phyloP scores from a whole-genome alignment of 2,329 filamentous ascomycete genomes.

The Lecanicillium sp. region DNA sequence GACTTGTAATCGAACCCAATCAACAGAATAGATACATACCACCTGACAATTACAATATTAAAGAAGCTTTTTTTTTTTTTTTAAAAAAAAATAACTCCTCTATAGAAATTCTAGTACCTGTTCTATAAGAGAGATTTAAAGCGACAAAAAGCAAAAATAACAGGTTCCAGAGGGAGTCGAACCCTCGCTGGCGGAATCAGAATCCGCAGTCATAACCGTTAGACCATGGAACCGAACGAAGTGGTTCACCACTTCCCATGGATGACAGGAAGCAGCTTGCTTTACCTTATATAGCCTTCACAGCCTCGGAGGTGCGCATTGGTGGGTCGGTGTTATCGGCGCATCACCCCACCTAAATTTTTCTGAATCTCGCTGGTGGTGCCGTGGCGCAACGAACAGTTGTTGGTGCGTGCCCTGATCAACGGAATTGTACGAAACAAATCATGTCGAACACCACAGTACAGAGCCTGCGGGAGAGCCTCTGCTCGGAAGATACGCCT shows the following conservation, averaged over 20 bases:
- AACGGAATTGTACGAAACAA: constrained; percentile 11
- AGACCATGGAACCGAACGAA: constrained; percentile 26
- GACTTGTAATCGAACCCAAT: too few relatives aligned
- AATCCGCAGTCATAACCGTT: constrained; percentile 30
- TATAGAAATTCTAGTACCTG: too few relatives aligned
- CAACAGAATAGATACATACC: too few relatives aligned
- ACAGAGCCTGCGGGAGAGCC: constrained; percentile 60
- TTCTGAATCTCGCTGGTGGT: constrained; percentile 8
- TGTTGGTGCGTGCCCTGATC: background rate
- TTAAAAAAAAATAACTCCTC: background rate
- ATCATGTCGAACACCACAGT: constrained; percentile 38
- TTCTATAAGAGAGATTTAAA: background rate
- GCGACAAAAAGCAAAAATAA: constrained; percentile 8
- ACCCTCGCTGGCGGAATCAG: constrained; percentile 30
- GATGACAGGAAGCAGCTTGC: background rate
- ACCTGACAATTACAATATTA: too few relatives aligned
- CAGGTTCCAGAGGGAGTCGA: constrained; percentile 28
- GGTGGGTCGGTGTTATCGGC: constrained; percentile 13
- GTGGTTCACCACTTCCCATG: constrained; percentile 19
- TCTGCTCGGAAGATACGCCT: constrained; percentile 72
- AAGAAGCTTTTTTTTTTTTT: too few relatives aligned
- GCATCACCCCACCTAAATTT: constrained; percentile 13
- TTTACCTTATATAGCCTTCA: background rate
- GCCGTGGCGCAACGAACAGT: constrained; percentile 2
- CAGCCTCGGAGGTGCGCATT: background rate